phyloP scores from a whole-genome alignment of 306 rosid genomes.

The Quercus parvula region DNA sequence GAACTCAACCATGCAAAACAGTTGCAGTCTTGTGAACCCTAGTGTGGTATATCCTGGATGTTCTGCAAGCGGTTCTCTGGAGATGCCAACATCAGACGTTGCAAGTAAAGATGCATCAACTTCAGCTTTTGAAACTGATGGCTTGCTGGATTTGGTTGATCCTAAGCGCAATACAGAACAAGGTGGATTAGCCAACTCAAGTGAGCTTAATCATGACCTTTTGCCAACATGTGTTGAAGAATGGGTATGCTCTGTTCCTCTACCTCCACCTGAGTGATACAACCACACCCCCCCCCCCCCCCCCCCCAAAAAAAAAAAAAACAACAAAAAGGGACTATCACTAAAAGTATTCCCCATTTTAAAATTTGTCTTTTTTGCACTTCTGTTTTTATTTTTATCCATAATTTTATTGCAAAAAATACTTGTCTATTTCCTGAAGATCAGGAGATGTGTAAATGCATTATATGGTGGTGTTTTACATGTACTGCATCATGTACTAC shows the following conservation, averaged over 20 bases:
- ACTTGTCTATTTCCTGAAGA: not conserved
- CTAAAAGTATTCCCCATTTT: not conserved
- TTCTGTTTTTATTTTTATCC: not conserved
- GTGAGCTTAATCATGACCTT: constrained; percentile 25
- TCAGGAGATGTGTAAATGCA: not conserved
- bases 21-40: constrained; percentile 20
- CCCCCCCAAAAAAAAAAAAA: not conserved
- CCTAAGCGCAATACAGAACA: constrained; percentile 28
- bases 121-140: constrained; percentile 22
- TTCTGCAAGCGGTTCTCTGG: constrained; percentile 24
- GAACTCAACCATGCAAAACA: constrained; percentile 15
- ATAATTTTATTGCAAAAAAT: not conserved
- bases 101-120: constrained; percentile 28
- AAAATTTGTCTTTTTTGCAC: not conserved
- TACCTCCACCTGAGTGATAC: not conserved
- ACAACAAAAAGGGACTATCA: too few relatives aligned
- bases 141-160: constrained; percentile 28
- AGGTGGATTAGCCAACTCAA: constrained; percentile 24
- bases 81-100: constrained; percentile 38
- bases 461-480: not conserved
- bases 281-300: too few relatives aligned
- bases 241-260: constrained; percentile 24
- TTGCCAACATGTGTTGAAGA: constrained; percentile 21
- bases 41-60: constrained; percentile 16
- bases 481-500: not conserved